Evolutionary conservation across 306 rosid species (phyloP), one percentile per base, ranked within the genome.

Genomic region (Hylodesmum podocarpum): DNA sequence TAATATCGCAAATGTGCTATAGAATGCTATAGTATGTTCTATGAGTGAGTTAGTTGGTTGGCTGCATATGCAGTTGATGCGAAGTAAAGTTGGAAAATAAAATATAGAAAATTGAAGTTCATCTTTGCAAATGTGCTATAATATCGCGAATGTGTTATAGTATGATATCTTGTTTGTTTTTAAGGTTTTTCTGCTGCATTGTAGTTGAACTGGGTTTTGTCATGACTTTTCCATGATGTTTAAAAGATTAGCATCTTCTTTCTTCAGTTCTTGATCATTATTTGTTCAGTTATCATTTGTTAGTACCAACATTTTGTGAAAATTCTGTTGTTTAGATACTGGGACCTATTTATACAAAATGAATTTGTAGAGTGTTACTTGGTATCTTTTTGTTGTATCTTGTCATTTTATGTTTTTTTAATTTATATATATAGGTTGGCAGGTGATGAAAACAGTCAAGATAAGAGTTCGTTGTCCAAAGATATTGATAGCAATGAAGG

Each of bases 361-460:
- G 66, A 44, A 39, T 34, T 54, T 70, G 70, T 73, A 22, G 64
- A 24, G 2, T 49, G 43, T 18, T 46, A 33, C 64, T 57, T 1
- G 24, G 33, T 39, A 44, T 70, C 12, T 54, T 47, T 75, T 22
- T 40, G 55, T 75, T 68, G 6, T 16, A 18, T 57, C 37, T 44
- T 53, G 65, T 22, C 39, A 66, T 72, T 63, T 37, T 18, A 75
- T 78, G 34, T 21, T 8, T 36, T 55, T 63, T 76, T 73, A 8
- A 33, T 59, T 78, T 41, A 59, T n/a, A 66, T 46, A 3, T 81
- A 31, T 77, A 92, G 96, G 85, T 80, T 88, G 83, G 15, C 78
- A 55, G 80, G 71, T 67, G 94, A 86, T 3, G 97, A 90, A 78
- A 82, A 36, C 72, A 79, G 76, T 87, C 97, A 86, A 82, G 91